These are phyloP conservation scores for Cladosporium sp. DNA, from an alignment of 2,329 filamentous ascomycete genomes.

Conservation along the genomic window DNA sequence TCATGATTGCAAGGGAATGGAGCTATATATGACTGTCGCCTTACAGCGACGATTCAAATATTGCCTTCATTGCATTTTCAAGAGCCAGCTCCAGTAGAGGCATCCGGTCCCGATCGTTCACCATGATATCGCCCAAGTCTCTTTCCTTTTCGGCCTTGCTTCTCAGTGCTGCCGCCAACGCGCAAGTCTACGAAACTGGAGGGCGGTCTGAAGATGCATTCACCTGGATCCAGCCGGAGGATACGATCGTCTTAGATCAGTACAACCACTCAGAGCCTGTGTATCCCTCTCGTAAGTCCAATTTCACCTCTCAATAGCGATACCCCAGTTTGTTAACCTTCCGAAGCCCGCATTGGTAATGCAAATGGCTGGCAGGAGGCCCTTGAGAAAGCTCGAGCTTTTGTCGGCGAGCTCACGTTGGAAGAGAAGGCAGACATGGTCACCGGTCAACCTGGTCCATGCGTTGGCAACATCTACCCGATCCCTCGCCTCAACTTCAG, in stretches of 20 bases:
- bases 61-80: too few species aligned
- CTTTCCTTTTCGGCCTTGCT: not conserved
- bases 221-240: not conserved
- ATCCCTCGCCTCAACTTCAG: conserved; percentile 28
- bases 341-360: conserved; percentile 11
- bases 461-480: conserved; percentile 62
- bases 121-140: not conserved
- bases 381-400: conserved; percentile 27
- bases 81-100: too few species aligned
- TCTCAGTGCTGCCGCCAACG: not conserved
- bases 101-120: not conserved
- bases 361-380: conserved; percentile 24
- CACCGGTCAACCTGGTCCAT: conserved; percentile 26
- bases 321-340: not conserved
- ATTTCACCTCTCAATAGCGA: not conserved
- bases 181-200: conserved; percentile 1
- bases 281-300: conserved; percentile 1
- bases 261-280: conserved; percentile 4
- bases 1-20: too few species aligned
- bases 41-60: too few species aligned
- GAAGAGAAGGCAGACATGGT: conserved; percentile 32
- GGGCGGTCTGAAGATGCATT: conserved; percentile 1
- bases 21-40: too few species aligned
- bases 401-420: conserved; percentile 31
- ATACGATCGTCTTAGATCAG: conserved; percentile 1